Percentiles rank a stretch among this genome's conserved stretches.
Evolutionary conservation across 1,284 basidiomycete genomes (phyloP).

Genomic region (Naganishia sp.): DNA sequence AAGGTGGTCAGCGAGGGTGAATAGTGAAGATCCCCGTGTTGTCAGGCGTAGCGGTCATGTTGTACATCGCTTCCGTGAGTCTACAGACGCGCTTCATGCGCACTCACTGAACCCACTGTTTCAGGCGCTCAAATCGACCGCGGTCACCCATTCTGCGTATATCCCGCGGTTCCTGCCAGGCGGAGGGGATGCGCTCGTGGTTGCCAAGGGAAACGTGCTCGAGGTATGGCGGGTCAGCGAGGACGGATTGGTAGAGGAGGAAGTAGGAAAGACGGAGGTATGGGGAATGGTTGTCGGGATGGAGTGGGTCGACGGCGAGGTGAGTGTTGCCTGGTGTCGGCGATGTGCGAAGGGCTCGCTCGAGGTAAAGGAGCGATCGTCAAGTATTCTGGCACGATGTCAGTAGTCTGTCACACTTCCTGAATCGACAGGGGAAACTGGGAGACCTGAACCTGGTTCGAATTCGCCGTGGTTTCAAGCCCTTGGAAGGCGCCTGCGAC

Average conservation of each 20-base stretch:
- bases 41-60: constrained; percentile 18
- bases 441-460: no score
- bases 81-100: not conserved
- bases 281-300: constrained; percentile 52
- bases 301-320: constrained; percentile 41
- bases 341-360: not conserved
- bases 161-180: constrained; percentile 39
- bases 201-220: constrained; percentile 49
- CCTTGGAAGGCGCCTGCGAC: no score
- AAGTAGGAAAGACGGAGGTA: constrained; percentile 40
- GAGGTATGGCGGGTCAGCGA: constrained; percentile 48
- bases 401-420: not conserved
- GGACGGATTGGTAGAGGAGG: constrained; percentile 39
- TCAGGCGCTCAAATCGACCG: constrained; percentile 53
- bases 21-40: not conserved
- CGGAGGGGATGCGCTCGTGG: constrained; percentile 40
- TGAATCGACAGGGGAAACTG: not conserved
- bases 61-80: constrained; percentile 38
- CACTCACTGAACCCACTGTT: not conserved
- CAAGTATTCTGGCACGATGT: not conserved
- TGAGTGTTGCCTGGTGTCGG: constrained; percentile 34
- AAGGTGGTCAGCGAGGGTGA: not conserved
- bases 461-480: no score
- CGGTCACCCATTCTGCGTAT: constrained; percentile 45
- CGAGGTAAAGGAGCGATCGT: not conserved